Evolutionary conservation across 805 yeast genomes (phyloP).

Genomic region (Candida caryicola): DNA sequence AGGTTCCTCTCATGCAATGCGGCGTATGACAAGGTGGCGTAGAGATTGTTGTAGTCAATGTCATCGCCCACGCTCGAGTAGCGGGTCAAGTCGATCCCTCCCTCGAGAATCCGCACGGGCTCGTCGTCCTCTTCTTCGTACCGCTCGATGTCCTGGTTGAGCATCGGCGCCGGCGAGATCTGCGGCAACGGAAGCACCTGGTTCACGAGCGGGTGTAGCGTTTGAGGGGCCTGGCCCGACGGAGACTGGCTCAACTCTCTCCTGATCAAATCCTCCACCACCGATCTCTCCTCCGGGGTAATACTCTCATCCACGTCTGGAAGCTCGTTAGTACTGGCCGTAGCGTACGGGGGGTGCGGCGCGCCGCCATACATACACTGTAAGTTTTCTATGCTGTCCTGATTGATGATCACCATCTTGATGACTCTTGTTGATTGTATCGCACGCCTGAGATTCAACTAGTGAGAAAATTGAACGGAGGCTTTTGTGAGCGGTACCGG

Average conservation of each 20-base stretch:
- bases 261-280: slow-evolving; percentile 34
- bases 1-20: slow-evolving; percentile 41
- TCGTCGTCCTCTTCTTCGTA: slow-evolving; percentile 29
- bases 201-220: slow-evolving; percentile 15
- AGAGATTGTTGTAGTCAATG: slow-evolving; percentile 21
- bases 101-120: slow-evolving; percentile 13
- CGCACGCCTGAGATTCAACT: background rate
- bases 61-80: slow-evolving; percentile 18
- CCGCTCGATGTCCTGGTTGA: slow-evolving; percentile 14
- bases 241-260: slow-evolving; percentile 19
- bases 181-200: slow-evolving; percentile 15
- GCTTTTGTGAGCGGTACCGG: no score
- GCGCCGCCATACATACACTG: slow-evolving; percentile 39
- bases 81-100: slow-evolving; percentile 32
- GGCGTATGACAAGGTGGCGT: slow-evolving; percentile 41
- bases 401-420: slow-evolving; percentile 18
- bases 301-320: slow-evolving; percentile 35
- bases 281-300: slow-evolving; percentile 32
- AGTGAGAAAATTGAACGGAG: no score
- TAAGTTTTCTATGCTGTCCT: slow-evolving; percentile 37
- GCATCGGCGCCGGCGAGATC: slow-evolving; percentile 12
- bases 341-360: no score
- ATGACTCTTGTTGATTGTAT: background rate
- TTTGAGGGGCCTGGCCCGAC: background rate
- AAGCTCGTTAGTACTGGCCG: slow-evolving; percentile 7